phyloP scores from a whole-genome alignment of 129 eudicot species.

The Smallanthus sonchifolius region DNA sequence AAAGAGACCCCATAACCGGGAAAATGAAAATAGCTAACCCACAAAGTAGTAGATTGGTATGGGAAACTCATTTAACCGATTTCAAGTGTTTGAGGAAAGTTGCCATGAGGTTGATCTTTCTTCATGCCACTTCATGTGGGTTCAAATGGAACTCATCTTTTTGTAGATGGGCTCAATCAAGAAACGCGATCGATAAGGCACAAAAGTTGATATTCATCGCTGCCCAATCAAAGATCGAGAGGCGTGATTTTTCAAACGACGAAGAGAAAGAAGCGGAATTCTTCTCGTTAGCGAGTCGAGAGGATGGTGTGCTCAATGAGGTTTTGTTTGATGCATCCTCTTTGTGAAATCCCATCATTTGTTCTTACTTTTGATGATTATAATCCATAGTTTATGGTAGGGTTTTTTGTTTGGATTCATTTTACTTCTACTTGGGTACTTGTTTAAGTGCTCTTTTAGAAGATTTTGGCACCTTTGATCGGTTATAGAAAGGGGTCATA shows the following conservation, averaged over 20 bases:
- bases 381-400: constrained; percentile 34
- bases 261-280: constrained; percentile 72
- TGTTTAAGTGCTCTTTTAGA: constrained; percentile 23
- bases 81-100: constrained; percentile 77
- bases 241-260: constrained; percentile 50
- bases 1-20: constrained; percentile 71
- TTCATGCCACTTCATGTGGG: constrained; percentile 88
- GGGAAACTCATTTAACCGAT: constrained; percentile 89
- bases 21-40: constrained; percentile 94
- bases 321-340: constrained; percentile 80
- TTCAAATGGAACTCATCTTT: constrained; percentile 58
- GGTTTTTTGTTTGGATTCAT: constrained; percentile 30
- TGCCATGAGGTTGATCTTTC: constrained; percentile 85
- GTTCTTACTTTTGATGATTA: constrained; percentile 27
- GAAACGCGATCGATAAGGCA: constrained; percentile 65
- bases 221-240: constrained; percentile 74
- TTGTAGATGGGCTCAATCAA: constrained; percentile 63
- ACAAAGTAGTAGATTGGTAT: constrained; percentile 84
- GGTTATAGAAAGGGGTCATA: constrained; percentile 28
- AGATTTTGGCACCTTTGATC: constrained; percentile 34
- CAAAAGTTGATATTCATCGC: constrained; percentile 86
- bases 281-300: constrained; percentile 60
- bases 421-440: constrained; percentile 27
- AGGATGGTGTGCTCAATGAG: constrained; percentile 89
- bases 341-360: constrained; percentile 37